Base-by-base conservation (phyloP, 2,329 filamentous ascomycete genomes). In the Pseudocercospora fijiensis region DNA sequence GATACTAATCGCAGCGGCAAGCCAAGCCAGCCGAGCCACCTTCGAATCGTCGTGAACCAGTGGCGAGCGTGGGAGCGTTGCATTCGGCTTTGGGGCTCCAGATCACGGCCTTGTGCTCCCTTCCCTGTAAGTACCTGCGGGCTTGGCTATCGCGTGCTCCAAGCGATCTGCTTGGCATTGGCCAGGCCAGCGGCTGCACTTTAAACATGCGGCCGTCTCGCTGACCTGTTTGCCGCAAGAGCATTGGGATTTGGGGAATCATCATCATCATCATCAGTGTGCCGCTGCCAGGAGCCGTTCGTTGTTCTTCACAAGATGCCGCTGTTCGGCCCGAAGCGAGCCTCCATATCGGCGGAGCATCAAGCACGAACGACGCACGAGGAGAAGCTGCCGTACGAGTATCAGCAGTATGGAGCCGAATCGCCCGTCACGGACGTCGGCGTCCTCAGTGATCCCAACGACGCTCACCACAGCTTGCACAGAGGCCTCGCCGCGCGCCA, bases 401-500 rank as follows among this genome's bases (percentile, higher is more conserved):
- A 67, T 58, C 58, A 68, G 58, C 63, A 65, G 20, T 61, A 69
- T 65, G 68, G 61, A 28, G 16, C 57, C 9, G 64, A 57, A 22
- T 60, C 49, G 16, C 59, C 68, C 13, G 60, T 62, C 28, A 52
- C 61, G 8, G 61, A 67, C 22, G 63, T 47, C 9, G 66, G 64
- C 18, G 41, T 59, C n/a, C 69, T 71, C 61, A 65, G 63, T 58
- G 71, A 73, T 27, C 67, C 71, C 6, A 57, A 53, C 6, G 69
- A 71, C 53, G 41, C 57, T 13, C 30, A 60, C 49, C 69, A 74
- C 62, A 73, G 80, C 65, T 76, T 85, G 53, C 81, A 83, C 66
- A 81, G 84, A 68, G 82, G 82, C 51, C 77, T 86, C 22, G 80
- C 82, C 66, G 81, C 83, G 37, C 77, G 84, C 56, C 84, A 85